Conservation (phyloP, 2,329 filamentous ascomycete species). For the Paecilomyces formosus region DNA sequence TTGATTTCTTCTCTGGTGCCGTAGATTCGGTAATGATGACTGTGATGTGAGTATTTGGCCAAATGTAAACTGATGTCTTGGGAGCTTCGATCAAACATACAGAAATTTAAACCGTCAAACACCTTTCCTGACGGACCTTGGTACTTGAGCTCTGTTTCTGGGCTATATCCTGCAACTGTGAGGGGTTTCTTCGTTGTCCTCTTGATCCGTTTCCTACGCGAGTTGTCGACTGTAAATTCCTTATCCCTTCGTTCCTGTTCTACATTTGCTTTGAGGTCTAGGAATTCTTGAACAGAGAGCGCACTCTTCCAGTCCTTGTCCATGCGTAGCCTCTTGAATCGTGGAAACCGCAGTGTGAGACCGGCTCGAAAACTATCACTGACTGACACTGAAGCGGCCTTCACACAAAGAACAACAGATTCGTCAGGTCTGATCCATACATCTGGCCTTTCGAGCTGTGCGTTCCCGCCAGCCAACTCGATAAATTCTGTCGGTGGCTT, state of each 20-base stretch:
- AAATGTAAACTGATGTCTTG: neutral
- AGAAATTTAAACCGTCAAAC: conserved; percentile 73
- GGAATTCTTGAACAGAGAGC: conserved; percentile 70
- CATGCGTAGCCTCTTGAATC: conserved; percentile 72
- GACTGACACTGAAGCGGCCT: conserved; percentile 68
- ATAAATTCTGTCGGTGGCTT: conserved; percentile 72
- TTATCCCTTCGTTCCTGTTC: conserved; percentile 68
- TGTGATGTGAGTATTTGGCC: conserved; percentile 14
- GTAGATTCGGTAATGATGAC: conserved; percentile 68
- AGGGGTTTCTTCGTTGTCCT: conserved; percentile 58
- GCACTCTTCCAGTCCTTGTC: conserved; percentile 81
- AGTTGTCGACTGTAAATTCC: conserved; percentile 63
- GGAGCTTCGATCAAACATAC: conserved; percentile 23
- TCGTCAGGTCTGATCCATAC: conserved; percentile 88
- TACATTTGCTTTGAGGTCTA: conserved; percentile 59
- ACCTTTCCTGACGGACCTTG: conserved; percentile 53
- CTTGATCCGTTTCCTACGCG: conserved; percentile 56
- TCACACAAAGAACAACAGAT: conserved; percentile 80
- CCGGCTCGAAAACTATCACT: conserved; percentile 73
- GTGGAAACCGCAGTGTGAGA: conserved; percentile 79
- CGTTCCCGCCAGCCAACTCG: conserved; percentile 70
- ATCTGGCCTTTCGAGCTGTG: conserved; percentile 73
- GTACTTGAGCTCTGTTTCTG: conserved; percentile 44
- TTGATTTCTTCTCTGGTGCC: conserved; percentile 64
- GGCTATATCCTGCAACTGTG: conserved; percentile 64